These are phyloP conservation scores for Cryptococcus sp. DNA, from an alignment of 1,284 basidiomycete genomes.

Conservation along the genomic window DNA sequence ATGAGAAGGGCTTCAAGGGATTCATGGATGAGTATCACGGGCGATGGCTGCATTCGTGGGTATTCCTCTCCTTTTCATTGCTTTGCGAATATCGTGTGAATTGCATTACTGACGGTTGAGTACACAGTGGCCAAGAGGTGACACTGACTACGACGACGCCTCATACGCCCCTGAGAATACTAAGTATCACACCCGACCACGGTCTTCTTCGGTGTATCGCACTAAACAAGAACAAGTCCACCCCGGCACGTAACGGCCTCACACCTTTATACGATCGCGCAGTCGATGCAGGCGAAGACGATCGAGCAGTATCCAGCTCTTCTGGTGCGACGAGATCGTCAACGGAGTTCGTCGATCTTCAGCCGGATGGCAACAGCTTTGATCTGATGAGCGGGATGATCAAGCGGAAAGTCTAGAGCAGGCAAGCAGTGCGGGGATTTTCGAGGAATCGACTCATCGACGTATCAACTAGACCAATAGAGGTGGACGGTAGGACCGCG, in stretches of 20 bases:
- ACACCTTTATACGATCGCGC: constrained; percentile 38
- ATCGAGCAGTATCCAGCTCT: constrained; percentile 24
- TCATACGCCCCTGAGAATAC: constrained; percentile 70
- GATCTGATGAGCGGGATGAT: constrained; percentile 92
- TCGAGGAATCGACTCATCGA: too few relatives aligned
- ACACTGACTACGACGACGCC: constrained; percentile 76
- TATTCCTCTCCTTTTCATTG: constrained; percentile 25
- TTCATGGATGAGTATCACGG: constrained; percentile 77
- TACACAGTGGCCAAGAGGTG: constrained; percentile 74
- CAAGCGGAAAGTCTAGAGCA: constrained; percentile 59
- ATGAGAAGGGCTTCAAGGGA: constrained; percentile 67
- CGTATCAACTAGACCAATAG: too few relatives aligned
- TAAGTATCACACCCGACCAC: constrained; percentile 82
- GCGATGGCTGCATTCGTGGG: constrained; percentile 87
- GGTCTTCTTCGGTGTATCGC: constrained; percentile 83
- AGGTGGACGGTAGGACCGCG: too few relatives aligned
- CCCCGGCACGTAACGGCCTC: constrained; percentile 35
- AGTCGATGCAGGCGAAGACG: constrained; percentile 42
- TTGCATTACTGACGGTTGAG: neutral
- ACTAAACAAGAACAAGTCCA: constrained; percentile 54
- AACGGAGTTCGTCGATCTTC: constrained; percentile 61
- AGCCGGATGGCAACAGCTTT: constrained; percentile 97
- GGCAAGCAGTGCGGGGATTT: too few relatives aligned
- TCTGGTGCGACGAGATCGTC: constrained; percentile 29
- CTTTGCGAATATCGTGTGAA: neutral